These are phyloP conservation scores for Moelleriella libera DNA, from an alignment of 2,329 filamentous ascomycete genomes.

Conservation along the genomic window DNA sequence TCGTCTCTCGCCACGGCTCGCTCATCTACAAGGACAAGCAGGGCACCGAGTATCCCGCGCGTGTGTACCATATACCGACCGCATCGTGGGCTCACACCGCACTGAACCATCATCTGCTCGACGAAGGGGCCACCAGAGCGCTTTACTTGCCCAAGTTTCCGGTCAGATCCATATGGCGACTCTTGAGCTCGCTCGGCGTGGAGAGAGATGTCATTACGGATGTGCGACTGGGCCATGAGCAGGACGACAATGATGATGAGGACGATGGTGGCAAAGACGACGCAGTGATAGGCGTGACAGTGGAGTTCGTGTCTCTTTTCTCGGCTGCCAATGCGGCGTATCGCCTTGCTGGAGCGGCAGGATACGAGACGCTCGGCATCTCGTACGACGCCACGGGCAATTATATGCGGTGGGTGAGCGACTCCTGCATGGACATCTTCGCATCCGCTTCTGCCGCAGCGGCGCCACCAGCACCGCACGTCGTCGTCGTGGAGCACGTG, in stretches of 20 bases:
- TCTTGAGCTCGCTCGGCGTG: background rate
- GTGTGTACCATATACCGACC: conserved; percentile 5
- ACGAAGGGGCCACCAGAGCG: conserved; percentile 1
- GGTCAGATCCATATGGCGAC: conserved; percentile 6
- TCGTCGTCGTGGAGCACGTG: no score
- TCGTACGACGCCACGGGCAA: background rate
- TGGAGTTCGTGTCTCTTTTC: conserved; percentile 10
- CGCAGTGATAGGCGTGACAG: background rate
- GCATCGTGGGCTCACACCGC: conserved; percentile 1
- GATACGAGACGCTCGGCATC: background rate
- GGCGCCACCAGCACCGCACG: no score
- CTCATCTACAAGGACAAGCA: background rate
- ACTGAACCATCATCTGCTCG: background rate
- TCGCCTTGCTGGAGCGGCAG: background rate
- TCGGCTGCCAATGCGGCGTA: conserved; percentile 1
- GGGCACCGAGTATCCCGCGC: background rate
- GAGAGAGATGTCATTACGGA: background rate
- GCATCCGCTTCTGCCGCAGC: no score
- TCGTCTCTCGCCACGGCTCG: background rate
- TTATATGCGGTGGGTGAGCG: background rate
- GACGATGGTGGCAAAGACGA: background rate
- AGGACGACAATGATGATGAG: conserved; percentile 3
- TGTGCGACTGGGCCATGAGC: background rate
- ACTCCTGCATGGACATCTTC: no score
- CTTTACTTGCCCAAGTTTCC: conserved; percentile 10